A percentile compares a stretch with the other conserved stretches of the same genome.
Evolutionary conservation across 441 rosid species (phyloP).

Genomic region (Pelargonium citronellum): DNA sequence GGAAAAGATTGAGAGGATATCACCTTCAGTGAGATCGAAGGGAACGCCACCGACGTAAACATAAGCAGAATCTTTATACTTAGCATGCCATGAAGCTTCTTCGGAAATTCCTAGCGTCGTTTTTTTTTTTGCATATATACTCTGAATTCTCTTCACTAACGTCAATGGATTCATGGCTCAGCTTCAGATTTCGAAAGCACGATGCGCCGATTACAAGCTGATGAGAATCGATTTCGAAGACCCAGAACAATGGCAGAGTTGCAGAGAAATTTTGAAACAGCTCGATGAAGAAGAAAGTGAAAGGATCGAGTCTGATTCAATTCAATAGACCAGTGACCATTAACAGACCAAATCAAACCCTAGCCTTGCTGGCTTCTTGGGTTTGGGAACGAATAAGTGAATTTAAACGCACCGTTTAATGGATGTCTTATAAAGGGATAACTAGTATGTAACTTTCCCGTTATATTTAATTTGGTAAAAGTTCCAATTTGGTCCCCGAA

Average conservation of each 20-base stretch:
- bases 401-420: too few relatives aligned
- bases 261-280: neutral
- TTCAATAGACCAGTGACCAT: too few relatives aligned
- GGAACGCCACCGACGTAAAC: conserved; percentile 76
- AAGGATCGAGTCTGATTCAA: too few relatives aligned
- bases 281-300: neutral
- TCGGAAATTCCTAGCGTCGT: conserved; percentile 73
- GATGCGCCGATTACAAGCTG: conserved; percentile 2
- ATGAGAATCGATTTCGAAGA: neutral
- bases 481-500: too few relatives aligned
- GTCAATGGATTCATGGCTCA: conserved; percentile 72
- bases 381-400: too few relatives aligned
- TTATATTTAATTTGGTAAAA: too few relatives aligned
- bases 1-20: conserved; percentile 83
- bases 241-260: neutral
- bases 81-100: conserved; percentile 91
- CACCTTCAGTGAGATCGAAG: conserved; percentile 89
- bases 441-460: too few relatives aligned
- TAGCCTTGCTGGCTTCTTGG: too few relatives aligned
- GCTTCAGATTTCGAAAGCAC: neutral
- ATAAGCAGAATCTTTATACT: conserved; percentile 79
- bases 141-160: conserved; percentile 66
- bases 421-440: too few relatives aligned
- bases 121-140: conserved; percentile 65
- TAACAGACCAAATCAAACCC: too few relatives aligned